Evolutionary conservation across 352 stramenopile genomes (phyloP).

Genomic region (Pythium phragmitis): DNA sequence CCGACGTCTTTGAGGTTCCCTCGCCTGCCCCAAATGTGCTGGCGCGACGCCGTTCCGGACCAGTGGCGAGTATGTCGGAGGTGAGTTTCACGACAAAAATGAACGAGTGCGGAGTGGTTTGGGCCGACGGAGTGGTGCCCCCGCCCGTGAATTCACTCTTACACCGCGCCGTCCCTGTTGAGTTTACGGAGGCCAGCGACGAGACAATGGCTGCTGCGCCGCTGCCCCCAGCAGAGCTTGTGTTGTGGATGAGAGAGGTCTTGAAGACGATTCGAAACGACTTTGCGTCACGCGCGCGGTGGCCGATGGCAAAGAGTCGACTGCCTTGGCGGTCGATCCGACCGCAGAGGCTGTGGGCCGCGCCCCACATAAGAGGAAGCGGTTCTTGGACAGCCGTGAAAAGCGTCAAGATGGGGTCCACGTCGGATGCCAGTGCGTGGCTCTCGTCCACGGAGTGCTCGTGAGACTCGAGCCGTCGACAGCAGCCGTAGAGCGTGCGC

Average conservation of each 20-base stretch:
- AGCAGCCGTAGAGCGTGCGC: constrained; percentile 42
- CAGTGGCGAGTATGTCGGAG: constrained; percentile 13
- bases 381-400: constrained; percentile 45
- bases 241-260: constrained; percentile 44
- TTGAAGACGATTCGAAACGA: constrained; percentile 41
- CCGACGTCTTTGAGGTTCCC: constrained; percentile 2
- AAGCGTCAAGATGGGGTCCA: constrained; percentile 34
- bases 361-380: constrained; percentile 23
- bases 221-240: constrained; percentile 31
- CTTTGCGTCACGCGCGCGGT: constrained; percentile 8
- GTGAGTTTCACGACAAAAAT: constrained; percentile 42
- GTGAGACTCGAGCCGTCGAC: constrained; percentile 28
- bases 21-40: constrained; percentile 4
- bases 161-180: constrained; percentile 25
- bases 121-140: background rate
- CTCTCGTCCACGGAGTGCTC: constrained; percentile 20
- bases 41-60: constrained; percentile 1
- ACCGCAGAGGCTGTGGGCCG: constrained; percentile 30
- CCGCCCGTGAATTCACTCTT: constrained; percentile 18
- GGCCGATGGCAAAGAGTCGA: constrained; percentile 41
- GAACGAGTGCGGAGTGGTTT: constrained; percentile 34
- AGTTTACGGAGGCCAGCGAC: constrained; percentile 7
- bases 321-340: constrained; percentile 44
- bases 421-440: background rate
- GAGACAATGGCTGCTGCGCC: constrained; percentile 33